phyloP scores from a whole-genome alignment of 768 basidiomycete species.

The Cystoderma amianthinum region DNA sequence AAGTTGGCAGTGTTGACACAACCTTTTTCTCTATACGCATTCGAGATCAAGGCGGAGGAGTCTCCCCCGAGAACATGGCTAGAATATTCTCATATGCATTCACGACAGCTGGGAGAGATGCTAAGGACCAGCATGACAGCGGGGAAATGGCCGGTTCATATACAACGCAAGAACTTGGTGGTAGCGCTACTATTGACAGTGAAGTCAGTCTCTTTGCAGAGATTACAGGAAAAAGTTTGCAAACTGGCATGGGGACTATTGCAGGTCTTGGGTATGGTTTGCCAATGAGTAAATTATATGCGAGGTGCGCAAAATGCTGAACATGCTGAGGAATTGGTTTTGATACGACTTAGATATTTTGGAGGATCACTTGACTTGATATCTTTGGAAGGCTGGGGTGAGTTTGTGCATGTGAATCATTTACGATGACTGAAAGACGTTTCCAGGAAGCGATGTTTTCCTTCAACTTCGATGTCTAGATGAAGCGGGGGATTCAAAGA shows the following conservation, averaged over 20 bases:
- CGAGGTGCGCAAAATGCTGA: conserved; percentile 32
- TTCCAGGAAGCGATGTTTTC: conserved; percentile 41
- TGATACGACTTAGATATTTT: conserved; percentile 52
- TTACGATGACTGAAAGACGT: conserved; percentile 5
- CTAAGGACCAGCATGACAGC: conserved; percentile 28
- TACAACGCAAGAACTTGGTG: conserved; percentile 72
- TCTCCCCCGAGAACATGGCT: conserved; percentile 64
- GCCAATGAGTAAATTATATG: conserved; percentile 73
- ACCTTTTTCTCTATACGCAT: conserved; percentile 71
- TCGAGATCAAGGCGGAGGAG: conserved; percentile 84
- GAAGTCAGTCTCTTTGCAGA: conserved; percentile 64
- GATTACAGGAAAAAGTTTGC: conserved; percentile 70
- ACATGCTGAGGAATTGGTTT: conserved; percentile 3
- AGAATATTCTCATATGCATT: conserved; percentile 90
- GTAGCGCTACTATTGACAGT: conserved; percentile 54
- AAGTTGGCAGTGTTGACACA: conserved; percentile 13
- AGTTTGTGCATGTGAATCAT: conserved; percentile 11
- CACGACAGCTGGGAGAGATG: conserved; percentile 66
- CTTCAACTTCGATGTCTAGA: conserved; percentile 42
- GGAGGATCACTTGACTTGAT: conserved; percentile 80
- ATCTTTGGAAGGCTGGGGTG: conserved; percentile 81
- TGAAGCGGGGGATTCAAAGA: conserved; percentile 38
- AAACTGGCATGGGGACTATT: conserved; percentile 82
- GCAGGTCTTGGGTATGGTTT: conserved; percentile 86
- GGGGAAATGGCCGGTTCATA: conserved; percentile 60